These are phyloP conservation scores for Rhodotorula babjevae DNA, from an alignment of 768 basidiomycete species.

Conservation along the genomic window DNA sequence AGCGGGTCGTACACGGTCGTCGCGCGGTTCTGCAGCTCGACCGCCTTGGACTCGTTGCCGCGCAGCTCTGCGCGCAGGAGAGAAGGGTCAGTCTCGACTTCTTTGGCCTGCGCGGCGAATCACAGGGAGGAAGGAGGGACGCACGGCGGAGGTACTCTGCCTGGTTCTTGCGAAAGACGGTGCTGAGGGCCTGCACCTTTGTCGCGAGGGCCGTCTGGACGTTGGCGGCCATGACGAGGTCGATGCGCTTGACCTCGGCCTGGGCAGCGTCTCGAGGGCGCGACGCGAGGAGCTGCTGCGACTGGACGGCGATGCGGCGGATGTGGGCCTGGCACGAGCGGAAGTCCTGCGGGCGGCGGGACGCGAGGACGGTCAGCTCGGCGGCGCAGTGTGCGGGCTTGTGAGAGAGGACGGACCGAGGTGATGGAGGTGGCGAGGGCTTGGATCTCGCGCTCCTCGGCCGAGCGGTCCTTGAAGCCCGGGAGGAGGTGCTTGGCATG, in stretches of 20 bases:
- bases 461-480: constrained; percentile 88
- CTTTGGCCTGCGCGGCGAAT: no score
- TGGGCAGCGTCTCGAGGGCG: constrained; percentile 57
- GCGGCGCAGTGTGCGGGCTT: background rate
- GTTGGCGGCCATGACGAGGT: constrained; percentile 62
- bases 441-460: constrained; percentile 92
- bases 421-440: constrained; percentile 79
- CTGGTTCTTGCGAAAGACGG: constrained; percentile 92
- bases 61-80: constrained; percentile 64
- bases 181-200: constrained; percentile 87
- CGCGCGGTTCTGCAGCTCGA: background rate
- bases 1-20: constrained; percentile 25
- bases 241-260: constrained; percentile 33
- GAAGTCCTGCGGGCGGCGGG: constrained; percentile 56
- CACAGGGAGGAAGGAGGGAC: constrained; percentile 46
- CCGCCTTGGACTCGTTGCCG: constrained; percentile 84
- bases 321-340: constrained; percentile 59
- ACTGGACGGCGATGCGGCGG: constrained; percentile 59
- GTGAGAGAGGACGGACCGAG: constrained; percentile 52
- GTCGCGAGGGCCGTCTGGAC: constrained; percentile 94
- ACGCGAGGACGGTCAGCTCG: background rate
- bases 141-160: constrained; percentile 95
- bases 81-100: background rate
- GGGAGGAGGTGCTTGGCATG: constrained; percentile 94
- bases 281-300: constrained; percentile 50